These are phyloP conservation scores for Tricholoma saponaceum DNA, from an alignment of 768 basidiomycete genomes.

Conservation along the genomic window DNA sequence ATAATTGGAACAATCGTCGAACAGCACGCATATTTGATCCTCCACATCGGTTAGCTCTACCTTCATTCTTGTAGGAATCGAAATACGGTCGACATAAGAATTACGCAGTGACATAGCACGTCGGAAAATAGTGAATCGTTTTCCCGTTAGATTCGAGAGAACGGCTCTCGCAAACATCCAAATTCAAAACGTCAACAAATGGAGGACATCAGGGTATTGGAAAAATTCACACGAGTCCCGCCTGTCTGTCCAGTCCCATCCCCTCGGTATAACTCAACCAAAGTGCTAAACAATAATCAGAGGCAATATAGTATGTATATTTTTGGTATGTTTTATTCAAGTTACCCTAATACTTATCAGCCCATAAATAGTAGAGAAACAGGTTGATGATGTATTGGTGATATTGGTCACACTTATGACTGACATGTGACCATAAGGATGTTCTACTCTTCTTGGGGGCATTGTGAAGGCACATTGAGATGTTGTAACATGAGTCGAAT, in stretches of 20 bases:
- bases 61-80: slow-evolving; percentile 24
- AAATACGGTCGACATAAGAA: slow-evolving; percentile 9
- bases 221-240: too few species aligned
- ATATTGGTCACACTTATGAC: too few species aligned
- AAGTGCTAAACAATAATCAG: too few species aligned
- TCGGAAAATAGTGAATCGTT: neutral
- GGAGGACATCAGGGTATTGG: too few species aligned
- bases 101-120: slow-evolving; percentile 12
- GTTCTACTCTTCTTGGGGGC: neutral
- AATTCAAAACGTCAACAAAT: too few species aligned
- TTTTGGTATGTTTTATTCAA: too few species aligned
- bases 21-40: slow-evolving; percentile 63
- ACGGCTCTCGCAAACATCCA: neutral
- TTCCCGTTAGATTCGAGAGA: neutral
- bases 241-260: too few species aligned
- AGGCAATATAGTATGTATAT: too few species aligned
- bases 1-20: slow-evolving; percentile 71
- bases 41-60: slow-evolving; percentile 68
- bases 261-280: too few species aligned
- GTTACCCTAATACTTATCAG: too few species aligned
- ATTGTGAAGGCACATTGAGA: neutral
- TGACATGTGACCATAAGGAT: neutral
- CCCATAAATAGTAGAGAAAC: too few species aligned
- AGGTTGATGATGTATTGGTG: too few species aligned
- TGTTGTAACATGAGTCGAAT: neutral